Evolutionary conservation across 2,329 filamentous ascomycete genomes (phyloP), one percentile per base, ranked within the genome.

Genomic region (Verticillium zaregamsianum): DNA sequence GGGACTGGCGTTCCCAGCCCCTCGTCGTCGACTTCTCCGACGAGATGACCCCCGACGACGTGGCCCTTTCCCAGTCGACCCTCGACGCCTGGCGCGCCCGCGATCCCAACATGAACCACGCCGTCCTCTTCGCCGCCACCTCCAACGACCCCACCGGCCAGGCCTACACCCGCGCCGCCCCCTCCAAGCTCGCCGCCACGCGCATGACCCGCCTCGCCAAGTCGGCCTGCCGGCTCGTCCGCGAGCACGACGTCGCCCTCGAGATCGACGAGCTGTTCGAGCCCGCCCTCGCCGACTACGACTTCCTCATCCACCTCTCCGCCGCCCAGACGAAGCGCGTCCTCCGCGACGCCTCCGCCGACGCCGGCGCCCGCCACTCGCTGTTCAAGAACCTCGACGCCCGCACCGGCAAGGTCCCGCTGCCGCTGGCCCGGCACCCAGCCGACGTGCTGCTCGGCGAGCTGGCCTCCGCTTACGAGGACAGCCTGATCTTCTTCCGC

Each of bases 1-100:
- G 95, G 93, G 92, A 98, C 73, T 99, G 95, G 95, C 86, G 91
- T 32, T 82, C 88, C 8, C 89, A 93, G 59, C 90, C 95, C 1
- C 80, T 98, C 35, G 82, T 97, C 37, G 82, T 97, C 31, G 92
- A 97, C 73, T 83, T 92, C 31, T 84, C 86, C 12, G 84, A 82
- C 63, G 84, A 87, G 15, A 81, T 96, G 70, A 84, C 84, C 8
- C 75, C 80, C 8, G 78, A 84, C 12, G 86, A 90, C 33, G 81
- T 89, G 12, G 77, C 84, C 35, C 78, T 81, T 3, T 87, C 95
- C 65, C 82, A 82, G 40, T 90, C 88, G 4, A 87, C 90, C 23
- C 89, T 98, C 62, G 86, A 92, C 64, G 88, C 90, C 15, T 96
- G 92, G 92, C 85, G 95, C 62, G 92, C 90, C 66, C 88, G 95